Percentiles rank a stretch among this genome's conserved stretches.
Conservation (phyloP, 768 basidiomycete species). For the Mrakia frigida region DNA sequence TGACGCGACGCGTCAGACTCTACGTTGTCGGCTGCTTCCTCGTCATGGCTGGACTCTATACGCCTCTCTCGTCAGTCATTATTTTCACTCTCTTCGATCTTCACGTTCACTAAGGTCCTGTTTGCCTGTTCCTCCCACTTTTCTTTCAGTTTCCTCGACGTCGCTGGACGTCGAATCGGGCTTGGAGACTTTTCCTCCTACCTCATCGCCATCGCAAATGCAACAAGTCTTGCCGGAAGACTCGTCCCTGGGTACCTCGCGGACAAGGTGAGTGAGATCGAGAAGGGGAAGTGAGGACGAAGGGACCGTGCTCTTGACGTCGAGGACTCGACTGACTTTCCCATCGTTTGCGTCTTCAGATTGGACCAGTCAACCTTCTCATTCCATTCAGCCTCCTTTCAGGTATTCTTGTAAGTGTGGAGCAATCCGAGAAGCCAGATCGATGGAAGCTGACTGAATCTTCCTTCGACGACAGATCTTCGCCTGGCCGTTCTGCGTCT, state of each 20-base stretch:
- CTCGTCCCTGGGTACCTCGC: conserved; percentile 27
- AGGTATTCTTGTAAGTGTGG: conserved; percentile 11
- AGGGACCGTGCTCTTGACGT: neutral
- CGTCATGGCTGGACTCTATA: conserved; percentile 26
- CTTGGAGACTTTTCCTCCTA: conserved; percentile 23
- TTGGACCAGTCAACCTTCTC: conserved; percentile 28
- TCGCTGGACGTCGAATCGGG: conserved; percentile 3
- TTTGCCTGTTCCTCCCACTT: too few species aligned
- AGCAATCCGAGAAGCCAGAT: neutral
- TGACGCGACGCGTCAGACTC: neutral
- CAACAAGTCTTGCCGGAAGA: conserved; percentile 22
- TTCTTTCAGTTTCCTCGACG: conserved; percentile 10
- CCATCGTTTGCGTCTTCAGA: neutral
- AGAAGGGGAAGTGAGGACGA: neutral
- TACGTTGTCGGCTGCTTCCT: too few species aligned
- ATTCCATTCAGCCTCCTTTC: conserved; percentile 11
- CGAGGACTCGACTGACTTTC: neutral
- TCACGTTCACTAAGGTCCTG: too few species aligned
- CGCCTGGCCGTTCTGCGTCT: conserved; percentile 17
- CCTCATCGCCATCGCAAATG: conserved; percentile 29
- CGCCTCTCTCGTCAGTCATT: conserved; percentile 7
- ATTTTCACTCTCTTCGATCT: too few species aligned
- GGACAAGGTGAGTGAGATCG: conserved; percentile 4
- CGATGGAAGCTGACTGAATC: neutral
- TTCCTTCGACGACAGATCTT: conserved; percentile 13